Evolutionary conservation across 2,329 filamentous ascomycete species (phyloP).

Genomic region (Rhynchosporium agropyri): DNA sequence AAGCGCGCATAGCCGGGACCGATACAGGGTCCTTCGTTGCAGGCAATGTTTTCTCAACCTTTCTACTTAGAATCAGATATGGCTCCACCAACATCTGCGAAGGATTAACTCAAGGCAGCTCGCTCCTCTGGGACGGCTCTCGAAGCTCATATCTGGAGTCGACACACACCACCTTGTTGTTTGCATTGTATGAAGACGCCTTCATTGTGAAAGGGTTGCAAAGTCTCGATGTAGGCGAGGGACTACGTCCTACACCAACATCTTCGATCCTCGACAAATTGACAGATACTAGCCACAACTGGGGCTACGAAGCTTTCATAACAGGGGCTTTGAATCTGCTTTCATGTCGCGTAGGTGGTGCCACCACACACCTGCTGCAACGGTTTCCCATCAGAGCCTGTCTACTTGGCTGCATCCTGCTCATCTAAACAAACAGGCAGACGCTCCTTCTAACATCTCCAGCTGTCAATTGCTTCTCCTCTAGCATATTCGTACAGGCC

Average conservation of each 20-base stretch:
- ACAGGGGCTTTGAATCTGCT: not conserved
- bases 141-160: not conserved
- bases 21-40: not conserved
- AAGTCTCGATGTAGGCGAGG: too few species aligned
- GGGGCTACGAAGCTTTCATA: not conserved
- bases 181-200: not conserved
- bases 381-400: not conserved
- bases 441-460: not conserved
- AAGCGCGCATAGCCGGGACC: not conserved
- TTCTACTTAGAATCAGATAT: not conserved
- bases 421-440: not conserved
- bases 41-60: not conserved
- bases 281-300: not conserved
- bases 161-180: not conserved
- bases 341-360: not conserved
- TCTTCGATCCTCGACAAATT: not conserved
- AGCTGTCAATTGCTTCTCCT: not conserved
- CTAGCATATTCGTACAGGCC: not conserved
- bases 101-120: not conserved
- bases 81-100: constrained; percentile 6
- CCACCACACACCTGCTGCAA: not conserved
- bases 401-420: not conserved
- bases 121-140: not conserved
- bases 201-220: not conserved
- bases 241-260: not conserved